Evolutionary conservation across 2,329 filamentous ascomycete species (phyloP), one percentile per base, ranked within the genome.

Genomic region (Septoria petroselini): DNA sequence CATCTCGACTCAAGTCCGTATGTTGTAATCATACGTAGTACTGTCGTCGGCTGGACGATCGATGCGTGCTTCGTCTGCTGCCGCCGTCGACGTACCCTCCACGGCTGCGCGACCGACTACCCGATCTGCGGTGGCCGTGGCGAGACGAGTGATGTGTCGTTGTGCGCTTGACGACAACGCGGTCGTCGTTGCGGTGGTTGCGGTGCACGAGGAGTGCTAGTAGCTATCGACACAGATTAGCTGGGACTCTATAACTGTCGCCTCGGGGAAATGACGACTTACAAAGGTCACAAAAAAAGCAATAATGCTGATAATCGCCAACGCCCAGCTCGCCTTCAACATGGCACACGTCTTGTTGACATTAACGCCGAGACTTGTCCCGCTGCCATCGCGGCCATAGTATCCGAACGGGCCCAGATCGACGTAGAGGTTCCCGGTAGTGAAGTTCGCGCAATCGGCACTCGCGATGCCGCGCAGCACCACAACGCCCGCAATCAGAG

Each of bases 321-420:
- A 84, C 2, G 89, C 91, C 71, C 89, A 97, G 59, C 77, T 79
- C 1, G 91, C 86, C 79, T 96, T 97, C 65, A 95, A 81, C 88
- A 96, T 93, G 41, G 85, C 81, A 72, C 91, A 97, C 4, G 82
- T 81, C 76, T 91, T 91, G 70, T 88, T 77, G 30, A 83, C 69
- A 45, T 77, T 69, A 33, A 53, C 15, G 17, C 44, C 46, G n/a
- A 41, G 41, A 7, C 63, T 63, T 48, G 71, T 76, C 29, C 78
- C 68, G 27, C 43, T 46, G 23, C 70, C 73, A 27, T 70, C 59
- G 6, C 41, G 17, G 3, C 51, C 51, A 43, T 49, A 49, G 12
- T 50, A 41, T 9, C 51, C 51, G 19, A 54, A 54, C 2, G 61
- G 55, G 11, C 75, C 75, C 35, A 90, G 74, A 41, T 76, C 75